These are phyloP conservation scores for Silene vulgaris DNA, from an alignment of 179 eudicot genomes.

Conservation along the genomic window DNA sequence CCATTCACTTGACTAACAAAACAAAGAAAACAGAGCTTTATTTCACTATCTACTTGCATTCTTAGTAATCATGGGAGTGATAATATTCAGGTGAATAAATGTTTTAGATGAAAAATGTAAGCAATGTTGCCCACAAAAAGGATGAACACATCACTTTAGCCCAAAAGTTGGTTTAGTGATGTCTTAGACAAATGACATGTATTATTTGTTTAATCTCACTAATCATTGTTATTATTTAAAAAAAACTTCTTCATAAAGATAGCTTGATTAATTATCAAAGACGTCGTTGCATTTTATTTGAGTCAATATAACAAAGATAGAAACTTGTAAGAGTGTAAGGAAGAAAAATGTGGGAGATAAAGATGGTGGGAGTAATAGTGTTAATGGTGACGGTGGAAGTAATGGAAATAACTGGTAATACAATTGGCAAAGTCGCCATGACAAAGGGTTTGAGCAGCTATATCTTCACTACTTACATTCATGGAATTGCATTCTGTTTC, in stretches of 20 bases:
- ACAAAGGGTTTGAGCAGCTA: conserved; percentile 32
- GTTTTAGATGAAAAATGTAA: too few relatives aligned
- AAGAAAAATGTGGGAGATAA: conserved; percentile 26
- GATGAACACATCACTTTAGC: too few relatives aligned
- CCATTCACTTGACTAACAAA: too few relatives aligned
- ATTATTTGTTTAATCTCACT: neutral
- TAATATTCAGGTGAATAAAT: too few relatives aligned
- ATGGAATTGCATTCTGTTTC: conserved; percentile 27
- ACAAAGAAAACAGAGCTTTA: too few relatives aligned
- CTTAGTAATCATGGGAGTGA: too few relatives aligned
- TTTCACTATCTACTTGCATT: too few relatives aligned
- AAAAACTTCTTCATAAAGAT: too few relatives aligned
- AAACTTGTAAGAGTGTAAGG: neutral
- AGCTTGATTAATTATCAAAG: neutral
- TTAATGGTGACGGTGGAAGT: conserved; percentile 27
- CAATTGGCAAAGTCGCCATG: conserved; percentile 38
- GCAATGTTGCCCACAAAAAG: too few relatives aligned
- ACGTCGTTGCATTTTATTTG: neutral
- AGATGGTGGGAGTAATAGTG: conserved; percentile 18
- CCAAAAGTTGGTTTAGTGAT: neutral
- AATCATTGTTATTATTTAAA: neutral
- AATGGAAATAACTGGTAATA: conserved; percentile 28
- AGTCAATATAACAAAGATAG: neutral
- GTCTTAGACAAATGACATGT: neutral
- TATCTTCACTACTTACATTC: conserved; percentile 29